Percentiles rank a stretch among this genome's conserved stretches.
Evolutionary conservation across 495 filamentous ascomycete species (phyloP).

Genomic region (Penicillium bovifimosum): DNA sequence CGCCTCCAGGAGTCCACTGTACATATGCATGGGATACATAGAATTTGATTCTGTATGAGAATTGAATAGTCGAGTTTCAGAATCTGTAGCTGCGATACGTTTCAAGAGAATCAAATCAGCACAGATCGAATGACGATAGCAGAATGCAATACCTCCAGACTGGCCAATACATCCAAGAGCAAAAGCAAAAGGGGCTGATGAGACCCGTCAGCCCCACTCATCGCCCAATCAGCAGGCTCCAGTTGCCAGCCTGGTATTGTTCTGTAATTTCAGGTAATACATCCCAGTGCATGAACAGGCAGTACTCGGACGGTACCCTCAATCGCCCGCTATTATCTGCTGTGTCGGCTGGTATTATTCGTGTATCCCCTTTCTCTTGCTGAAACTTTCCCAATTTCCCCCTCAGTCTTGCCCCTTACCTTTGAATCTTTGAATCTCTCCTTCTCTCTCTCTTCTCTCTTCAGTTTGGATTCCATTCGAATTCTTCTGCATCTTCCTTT

Average conservation of each 20-base stretch:
- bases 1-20: neutral
- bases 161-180: neutral
- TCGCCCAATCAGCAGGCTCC: constrained; percentile 1
- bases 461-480: constrained; percentile 13
- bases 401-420: constrained; percentile 20
- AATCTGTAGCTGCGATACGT: neutral
- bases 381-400: constrained; percentile 30
- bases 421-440: constrained; percentile 8
- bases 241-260: neutral
- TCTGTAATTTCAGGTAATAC: neutral
- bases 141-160: neutral
- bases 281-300: neutral
- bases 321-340: neutral
- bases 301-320: neutral
- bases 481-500: constrained; percentile 15
- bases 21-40: neutral
- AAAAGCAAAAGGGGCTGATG: constrained; percentile 9
- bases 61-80: neutral
- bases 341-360: constrained; percentile 2
- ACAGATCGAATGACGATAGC: neutral
- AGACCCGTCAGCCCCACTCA: neutral
- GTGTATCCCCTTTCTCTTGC: constrained; percentile 23
- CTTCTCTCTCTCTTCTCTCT: constrained; percentile 13
- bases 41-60: too few relatives aligned
- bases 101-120: neutral